These are phyloP conservation scores for Epichloe aotearoae DNA, from an alignment of 2,329 filamentous ascomycete species.

Conservation along the genomic window DNA sequence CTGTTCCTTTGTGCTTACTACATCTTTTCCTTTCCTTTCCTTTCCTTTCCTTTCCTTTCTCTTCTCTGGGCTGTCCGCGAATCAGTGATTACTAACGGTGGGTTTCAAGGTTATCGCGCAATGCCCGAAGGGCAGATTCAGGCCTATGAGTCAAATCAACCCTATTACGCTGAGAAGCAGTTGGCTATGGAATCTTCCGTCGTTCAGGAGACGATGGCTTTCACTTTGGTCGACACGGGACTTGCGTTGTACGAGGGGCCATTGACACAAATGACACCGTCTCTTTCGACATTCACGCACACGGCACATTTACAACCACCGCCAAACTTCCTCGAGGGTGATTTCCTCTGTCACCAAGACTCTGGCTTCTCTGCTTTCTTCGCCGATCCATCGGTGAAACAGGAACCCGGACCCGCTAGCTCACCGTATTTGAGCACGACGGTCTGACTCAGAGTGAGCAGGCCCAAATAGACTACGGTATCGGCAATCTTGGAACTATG, in stretches of 20 bases:
- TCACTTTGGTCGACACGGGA: background rate
- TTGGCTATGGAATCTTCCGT: background rate
- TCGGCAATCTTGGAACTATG: background rate
- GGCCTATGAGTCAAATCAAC: conserved; percentile 17
- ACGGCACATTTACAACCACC: conserved; percentile 1
- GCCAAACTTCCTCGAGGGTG: background rate
- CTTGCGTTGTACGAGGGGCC: background rate
- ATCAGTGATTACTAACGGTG: background rate
- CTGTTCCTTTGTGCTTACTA: background rate
- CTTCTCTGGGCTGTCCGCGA: background rate
- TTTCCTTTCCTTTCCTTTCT: background rate
- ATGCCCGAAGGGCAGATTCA: conserved; percentile 13
- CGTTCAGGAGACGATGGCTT: background rate
- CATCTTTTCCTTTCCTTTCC: background rate
- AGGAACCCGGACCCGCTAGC: background rate
- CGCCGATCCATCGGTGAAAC: conserved; percentile 1
- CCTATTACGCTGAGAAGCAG: conserved; percentile 14
- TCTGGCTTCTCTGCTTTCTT: background rate
- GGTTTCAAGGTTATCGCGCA: conserved; percentile 20
- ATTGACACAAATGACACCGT: background rate
- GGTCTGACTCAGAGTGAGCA: background rate
- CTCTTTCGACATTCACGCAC: background rate
- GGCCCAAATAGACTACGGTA: background rate
- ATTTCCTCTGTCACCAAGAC: background rate
- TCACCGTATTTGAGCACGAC: background rate